These are phyloP conservation scores for Cytospora schulzeri DNA, from an alignment of 2,329 filamentous ascomycete genomes.

Conservation along the genomic window DNA sequence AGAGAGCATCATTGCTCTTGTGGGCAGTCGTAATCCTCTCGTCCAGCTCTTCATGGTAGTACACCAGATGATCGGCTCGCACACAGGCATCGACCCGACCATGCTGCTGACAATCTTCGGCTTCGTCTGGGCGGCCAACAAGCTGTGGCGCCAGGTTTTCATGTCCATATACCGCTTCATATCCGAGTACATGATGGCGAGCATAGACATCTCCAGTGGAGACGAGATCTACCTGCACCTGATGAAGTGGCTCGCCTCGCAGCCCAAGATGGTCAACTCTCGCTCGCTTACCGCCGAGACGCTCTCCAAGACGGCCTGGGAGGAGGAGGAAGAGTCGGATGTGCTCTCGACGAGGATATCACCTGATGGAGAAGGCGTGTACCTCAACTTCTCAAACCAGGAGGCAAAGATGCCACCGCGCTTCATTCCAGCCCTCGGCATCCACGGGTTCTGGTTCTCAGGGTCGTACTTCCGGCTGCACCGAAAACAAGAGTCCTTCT, in stretches of 20 bases:
- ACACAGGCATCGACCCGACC: constrained; percentile 53
- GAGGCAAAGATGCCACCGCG: constrained; percentile 55
- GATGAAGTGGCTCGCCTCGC: constrained; percentile 59
- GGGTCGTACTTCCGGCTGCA: constrained; percentile 53
- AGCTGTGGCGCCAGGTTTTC: constrained; percentile 42
- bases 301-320: constrained; percentile 57
- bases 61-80: constrained; percentile 47
- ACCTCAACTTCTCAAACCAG: constrained; percentile 62
- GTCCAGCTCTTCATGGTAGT: constrained; percentile 47
- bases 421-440: constrained; percentile 56
- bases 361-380: constrained; percentile 46
- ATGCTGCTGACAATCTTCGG: constrained; percentile 48
- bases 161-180: constrained; percentile 38
- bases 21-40: constrained; percentile 47
- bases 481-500: constrained; percentile 48
- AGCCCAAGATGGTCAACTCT: constrained; percentile 54
- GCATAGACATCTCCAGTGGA: constrained; percentile 54
- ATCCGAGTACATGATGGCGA: constrained; percentile 51
- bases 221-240: constrained; percentile 62
- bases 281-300: constrained; percentile 59
- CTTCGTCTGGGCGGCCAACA: constrained; percentile 50
- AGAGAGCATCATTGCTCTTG: constrained; percentile 48
- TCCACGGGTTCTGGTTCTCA: constrained; percentile 57
- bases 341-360: constrained; percentile 40
- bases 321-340: constrained; percentile 53